Conservation (phyloP, 2,329 filamentous ascomycete genomes). For the Diaporthe sp. region DNA sequence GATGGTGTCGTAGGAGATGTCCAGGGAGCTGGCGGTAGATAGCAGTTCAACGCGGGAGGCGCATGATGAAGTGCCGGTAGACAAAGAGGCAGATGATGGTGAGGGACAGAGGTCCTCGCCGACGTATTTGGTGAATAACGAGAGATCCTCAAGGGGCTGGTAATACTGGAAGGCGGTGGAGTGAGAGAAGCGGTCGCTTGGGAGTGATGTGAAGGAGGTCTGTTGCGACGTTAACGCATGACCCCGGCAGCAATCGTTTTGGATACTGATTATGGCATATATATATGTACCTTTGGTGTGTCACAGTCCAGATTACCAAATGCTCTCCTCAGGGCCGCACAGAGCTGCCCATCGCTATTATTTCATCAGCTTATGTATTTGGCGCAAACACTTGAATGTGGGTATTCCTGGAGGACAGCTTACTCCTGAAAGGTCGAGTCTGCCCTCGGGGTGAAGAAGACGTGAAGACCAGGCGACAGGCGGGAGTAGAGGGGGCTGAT, state of each 20-base stretch:
- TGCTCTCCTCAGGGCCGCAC: slow-evolving; percentile 46
- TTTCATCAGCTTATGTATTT: slow-evolving; percentile 25
- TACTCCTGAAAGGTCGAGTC: slow-evolving; percentile 47
- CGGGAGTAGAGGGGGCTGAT: slow-evolving; percentile 80
- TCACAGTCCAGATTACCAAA: slow-evolving; percentile 53
- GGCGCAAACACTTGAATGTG: background rate
- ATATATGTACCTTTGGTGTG: slow-evolving; percentile 47
- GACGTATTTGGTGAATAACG: slow-evolving; percentile 66
- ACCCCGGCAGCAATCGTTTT: background rate
- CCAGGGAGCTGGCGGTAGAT: slow-evolving; percentile 72
- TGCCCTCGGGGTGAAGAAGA: slow-evolving; percentile 76
- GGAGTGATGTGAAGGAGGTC: slow-evolving; percentile 73
- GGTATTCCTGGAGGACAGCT: slow-evolving; percentile 35
- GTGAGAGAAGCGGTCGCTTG: slow-evolving; percentile 68
- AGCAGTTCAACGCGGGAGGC: slow-evolving; percentile 57
- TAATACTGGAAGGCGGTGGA: slow-evolving; percentile 79
- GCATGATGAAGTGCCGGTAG: slow-evolving; percentile 55
- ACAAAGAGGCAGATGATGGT: slow-evolving; percentile 47
- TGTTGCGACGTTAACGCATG: slow-evolving; percentile 43
- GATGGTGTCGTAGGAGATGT: slow-evolving; percentile 81
- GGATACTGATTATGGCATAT: slow-evolving; percentile 2
- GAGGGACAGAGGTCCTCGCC: slow-evolving; percentile 64
- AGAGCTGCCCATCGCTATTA: slow-evolving; percentile 46
- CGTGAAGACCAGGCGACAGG: slow-evolving; percentile 83
- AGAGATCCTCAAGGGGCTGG: slow-evolving; percentile 70